phyloP scores from a whole-genome alignment of 2,329 filamentous ascomycete genomes.

The Diatrype stigma region DNA sequence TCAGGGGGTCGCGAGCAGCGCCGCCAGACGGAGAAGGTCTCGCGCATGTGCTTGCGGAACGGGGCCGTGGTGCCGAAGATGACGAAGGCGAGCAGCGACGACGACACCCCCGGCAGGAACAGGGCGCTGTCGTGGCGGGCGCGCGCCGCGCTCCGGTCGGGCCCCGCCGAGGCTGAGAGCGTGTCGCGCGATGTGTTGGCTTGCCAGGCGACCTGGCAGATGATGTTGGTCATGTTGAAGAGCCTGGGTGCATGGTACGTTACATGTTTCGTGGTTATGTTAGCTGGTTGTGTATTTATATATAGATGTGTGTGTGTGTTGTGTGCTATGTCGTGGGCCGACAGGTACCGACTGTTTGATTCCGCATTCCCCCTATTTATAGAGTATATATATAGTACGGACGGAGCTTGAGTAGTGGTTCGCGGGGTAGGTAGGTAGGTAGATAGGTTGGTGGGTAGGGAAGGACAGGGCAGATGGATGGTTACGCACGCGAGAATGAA shows the following conservation, averaged over 20 bases:
- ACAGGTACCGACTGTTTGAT: too few species aligned
- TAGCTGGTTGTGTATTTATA: too few species aligned
- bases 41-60: constrained; percentile 26
- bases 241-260: constrained; percentile 29
- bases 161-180: constrained; percentile 14
- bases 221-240: constrained; percentile 28
- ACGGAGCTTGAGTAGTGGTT: too few species aligned
- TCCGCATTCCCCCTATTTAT: too few species aligned
- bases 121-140: constrained; percentile 28
- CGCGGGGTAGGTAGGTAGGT: neutral
- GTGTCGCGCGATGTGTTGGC: constrained; percentile 24
- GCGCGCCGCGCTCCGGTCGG: constrained; percentile 29
- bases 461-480: neutral
- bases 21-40: constrained; percentile 11
- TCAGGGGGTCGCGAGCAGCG: too few species aligned
- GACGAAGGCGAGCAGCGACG: constrained; percentile 32
- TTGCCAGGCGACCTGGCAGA: constrained; percentile 18
- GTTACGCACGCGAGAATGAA: constrained; percentile 32
- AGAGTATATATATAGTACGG: too few species aligned
- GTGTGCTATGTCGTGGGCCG: too few species aligned
- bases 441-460: neutral
- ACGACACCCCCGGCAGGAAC: constrained; percentile 34
- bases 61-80: constrained; percentile 39
- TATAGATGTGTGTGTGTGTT: too few species aligned
- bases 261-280: too few species aligned